A percentile compares a stretch with the other conserved stretches of the same genome.
Evolutionary conservation across 2,329 filamentous ascomycete species (phyloP).

Genomic region (Trichoderma guizhouense): DNA sequence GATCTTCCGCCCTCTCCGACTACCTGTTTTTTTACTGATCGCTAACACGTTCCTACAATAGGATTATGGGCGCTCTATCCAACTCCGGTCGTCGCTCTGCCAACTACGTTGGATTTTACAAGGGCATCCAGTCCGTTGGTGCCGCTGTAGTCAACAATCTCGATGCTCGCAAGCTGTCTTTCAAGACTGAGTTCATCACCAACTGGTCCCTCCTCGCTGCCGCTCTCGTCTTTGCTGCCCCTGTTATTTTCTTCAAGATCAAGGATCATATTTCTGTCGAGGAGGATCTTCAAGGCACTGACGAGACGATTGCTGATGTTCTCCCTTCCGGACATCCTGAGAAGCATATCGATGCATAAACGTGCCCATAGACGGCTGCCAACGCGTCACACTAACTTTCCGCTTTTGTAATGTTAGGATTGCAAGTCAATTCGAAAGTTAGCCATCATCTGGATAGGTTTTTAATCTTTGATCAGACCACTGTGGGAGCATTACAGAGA

Average conservation of each 20-base stretch:
- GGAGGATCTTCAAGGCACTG: slow-evolving; percentile 79
- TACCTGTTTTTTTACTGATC: background rate
- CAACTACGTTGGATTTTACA: slow-evolving; percentile 76
- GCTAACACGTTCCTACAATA: background rate
- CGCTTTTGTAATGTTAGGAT: background rate
- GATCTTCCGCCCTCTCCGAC: background rate
- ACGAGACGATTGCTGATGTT: slow-evolving; percentile 65
- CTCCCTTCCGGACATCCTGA: slow-evolving; percentile 41
- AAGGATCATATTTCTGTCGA: slow-evolving; percentile 75
- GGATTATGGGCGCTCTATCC: slow-evolving; percentile 75
- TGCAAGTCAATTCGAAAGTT: background rate
- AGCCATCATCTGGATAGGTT: background rate
- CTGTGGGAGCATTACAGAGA: background rate
- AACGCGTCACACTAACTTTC: background rate
- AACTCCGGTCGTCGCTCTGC: slow-evolving; percentile 91
- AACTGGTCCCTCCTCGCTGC: slow-evolving; percentile 72
- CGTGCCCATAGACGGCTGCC: background rate
- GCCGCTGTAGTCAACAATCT: slow-evolving; percentile 49
- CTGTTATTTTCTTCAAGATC: slow-evolving; percentile 75
- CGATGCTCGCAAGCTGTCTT: slow-evolving; percentile 45
- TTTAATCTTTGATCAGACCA: background rate
- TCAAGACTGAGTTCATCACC: slow-evolving; percentile 66
- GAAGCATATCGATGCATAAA: slow-evolving; percentile 27
- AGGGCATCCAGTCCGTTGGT: slow-evolving; percentile 65
- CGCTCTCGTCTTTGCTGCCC: slow-evolving; percentile 72